Evolutionary conservation across 345 rosid species (phyloP).

Genomic region (Populus deltoides): DNA sequence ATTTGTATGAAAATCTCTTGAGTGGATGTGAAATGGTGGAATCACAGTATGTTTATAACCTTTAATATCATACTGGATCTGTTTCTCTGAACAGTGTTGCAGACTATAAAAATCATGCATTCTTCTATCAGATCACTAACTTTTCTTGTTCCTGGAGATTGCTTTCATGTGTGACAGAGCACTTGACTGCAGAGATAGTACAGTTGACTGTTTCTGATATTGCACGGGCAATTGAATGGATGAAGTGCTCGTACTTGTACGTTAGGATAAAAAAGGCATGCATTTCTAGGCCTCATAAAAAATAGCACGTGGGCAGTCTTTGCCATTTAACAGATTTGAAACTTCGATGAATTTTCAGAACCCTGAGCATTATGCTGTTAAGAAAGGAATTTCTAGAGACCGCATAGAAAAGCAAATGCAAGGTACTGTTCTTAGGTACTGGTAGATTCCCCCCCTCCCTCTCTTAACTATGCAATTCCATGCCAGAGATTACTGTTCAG

Average conservation of each 20-base stretch:
- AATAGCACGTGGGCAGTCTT: constrained; percentile 5
- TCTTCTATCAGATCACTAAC: constrained; percentile 10
- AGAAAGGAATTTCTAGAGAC: constrained; percentile 70
- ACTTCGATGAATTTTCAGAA: constrained; percentile 44
- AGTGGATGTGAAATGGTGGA: constrained; percentile 94
- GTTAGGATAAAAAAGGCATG: constrained; percentile 91
- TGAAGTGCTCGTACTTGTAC: constrained; percentile 88
- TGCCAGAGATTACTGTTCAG: constrained; percentile 69
- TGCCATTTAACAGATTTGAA: constrained; percentile 11
- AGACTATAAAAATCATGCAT: background rate
- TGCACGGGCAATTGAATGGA: constrained; percentile 91
- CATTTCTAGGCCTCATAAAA: constrained; percentile 5
- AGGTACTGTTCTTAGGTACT: constrained; percentile 41
- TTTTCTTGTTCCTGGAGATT: constrained; percentile 50
- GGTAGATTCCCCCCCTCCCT: constrained; percentile 1
- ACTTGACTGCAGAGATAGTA: constrained; percentile 96
- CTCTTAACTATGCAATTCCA: constrained; percentile 21
- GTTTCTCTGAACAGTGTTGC: background rate
- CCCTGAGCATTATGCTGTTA: constrained; percentile 81
- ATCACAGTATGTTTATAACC: constrained; percentile 70
- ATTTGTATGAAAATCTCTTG: constrained; percentile 86
- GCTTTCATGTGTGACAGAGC: constrained; percentile 86
- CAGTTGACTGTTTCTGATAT: constrained; percentile 83
- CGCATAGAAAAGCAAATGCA: constrained; percentile 80
- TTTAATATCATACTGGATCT: constrained; percentile 16